Conservation (phyloP, 768 basidiomycete genomes). For the Serendipita sp. region DNA sequence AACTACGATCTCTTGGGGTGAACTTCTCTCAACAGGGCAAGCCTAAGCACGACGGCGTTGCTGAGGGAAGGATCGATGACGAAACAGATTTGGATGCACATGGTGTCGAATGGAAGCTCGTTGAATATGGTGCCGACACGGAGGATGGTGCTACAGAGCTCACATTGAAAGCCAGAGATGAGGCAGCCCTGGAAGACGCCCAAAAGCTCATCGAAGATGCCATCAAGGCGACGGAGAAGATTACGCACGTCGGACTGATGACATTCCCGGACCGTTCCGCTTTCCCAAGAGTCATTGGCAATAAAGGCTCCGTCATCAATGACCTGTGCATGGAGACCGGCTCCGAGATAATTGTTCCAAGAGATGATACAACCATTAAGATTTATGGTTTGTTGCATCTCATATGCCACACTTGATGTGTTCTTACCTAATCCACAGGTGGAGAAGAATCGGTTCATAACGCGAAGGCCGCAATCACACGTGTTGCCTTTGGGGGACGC, state of each 20-base stretch:
- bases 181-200: conserved; percentile 61
- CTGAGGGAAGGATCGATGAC: conserved; percentile 74
- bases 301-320: conserved; percentile 40
- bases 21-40: conserved; percentile 59
- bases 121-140: conserved; percentile 57
- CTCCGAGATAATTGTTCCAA: conserved; percentile 2
- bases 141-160: conserved; percentile 77
- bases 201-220: conserved; percentile 49
- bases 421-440: background rate
- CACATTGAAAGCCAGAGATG: conserved; percentile 69
- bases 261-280: conserved; percentile 64
- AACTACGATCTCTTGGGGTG: conserved; percentile 65
- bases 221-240: conserved; percentile 50
- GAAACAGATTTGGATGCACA: conserved; percentile 29
- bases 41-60: conserved; percentile 16
- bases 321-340: background rate
- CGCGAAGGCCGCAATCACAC: background rate
- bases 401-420: background rate
- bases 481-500: conserved; percentile 2
- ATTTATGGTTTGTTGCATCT: background rate
- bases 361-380: conserved; percentile 1
- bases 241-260: conserved; percentile 71
- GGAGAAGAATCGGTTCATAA: background rate
- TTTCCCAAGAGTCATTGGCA: conserved; percentile 87
- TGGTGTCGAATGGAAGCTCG: conserved; percentile 58